phyloP scores from a whole-genome alignment of 1,284 basidiomycete genomes.

The Cryptococcus hybrid region DNA sequence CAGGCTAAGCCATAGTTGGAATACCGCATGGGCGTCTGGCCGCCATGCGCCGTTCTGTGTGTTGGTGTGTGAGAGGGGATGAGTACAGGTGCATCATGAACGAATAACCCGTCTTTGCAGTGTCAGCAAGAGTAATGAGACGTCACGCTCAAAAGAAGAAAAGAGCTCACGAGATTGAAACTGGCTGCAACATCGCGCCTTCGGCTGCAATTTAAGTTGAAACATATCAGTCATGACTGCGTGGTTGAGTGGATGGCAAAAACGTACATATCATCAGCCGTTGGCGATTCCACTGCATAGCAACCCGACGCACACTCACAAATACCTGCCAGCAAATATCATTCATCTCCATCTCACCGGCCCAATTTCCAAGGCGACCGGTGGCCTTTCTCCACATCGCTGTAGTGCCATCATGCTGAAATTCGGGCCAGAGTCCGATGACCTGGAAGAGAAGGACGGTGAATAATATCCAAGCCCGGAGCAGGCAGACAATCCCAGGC shows the following conservation, averaged over 20 bases:
- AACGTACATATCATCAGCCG: conserved; percentile 36
- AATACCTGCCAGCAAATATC: conserved; percentile 48
- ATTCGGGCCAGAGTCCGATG: conserved; percentile 33
- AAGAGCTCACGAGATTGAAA: conserved; percentile 43
- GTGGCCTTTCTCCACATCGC: conserved; percentile 8
- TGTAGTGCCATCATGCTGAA: neutral
- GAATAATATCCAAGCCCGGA: conserved; percentile 41
- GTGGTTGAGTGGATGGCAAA: neutral
- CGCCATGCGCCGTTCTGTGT: conserved; percentile 15
- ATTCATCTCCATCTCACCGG: conserved; percentile 38
- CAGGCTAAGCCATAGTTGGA: conserved; percentile 47
- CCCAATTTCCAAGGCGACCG: conserved; percentile 29
- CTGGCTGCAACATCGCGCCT: conserved; percentile 35
- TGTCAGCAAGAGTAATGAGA: neutral
- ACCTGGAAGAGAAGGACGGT: conserved; percentile 41
- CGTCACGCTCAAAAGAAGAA: no score
- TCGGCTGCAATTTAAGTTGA: conserved; percentile 13
- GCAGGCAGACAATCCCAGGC: conserved; percentile 36
- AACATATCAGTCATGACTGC: neutral
- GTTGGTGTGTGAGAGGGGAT: conserved; percentile 46
- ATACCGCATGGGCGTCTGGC: conserved; percentile 45
- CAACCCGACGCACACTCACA: conserved; percentile 36
- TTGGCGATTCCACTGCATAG: conserved; percentile 38
- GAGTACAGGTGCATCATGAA: conserved; percentile 49
- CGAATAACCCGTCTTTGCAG: conserved; percentile 22